Conservation (phyloP, 192 early-diverging fungal genomes). For the Paraglomus occultum region DNA sequence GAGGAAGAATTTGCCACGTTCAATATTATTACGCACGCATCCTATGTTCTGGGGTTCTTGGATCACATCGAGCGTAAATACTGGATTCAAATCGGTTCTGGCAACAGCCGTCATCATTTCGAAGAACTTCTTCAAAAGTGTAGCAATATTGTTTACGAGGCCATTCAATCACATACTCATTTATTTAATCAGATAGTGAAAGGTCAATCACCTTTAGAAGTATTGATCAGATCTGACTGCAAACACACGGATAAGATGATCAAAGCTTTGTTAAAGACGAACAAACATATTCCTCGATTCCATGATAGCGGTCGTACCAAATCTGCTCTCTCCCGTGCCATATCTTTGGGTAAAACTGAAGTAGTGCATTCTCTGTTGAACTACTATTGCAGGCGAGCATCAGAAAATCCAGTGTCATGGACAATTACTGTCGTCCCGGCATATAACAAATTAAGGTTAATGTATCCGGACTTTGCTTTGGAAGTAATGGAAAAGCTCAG, state of each 20-base stretch:
- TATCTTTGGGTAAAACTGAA: slow-evolving; percentile 11
- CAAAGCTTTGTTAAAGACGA: slow-evolving; percentile 1
- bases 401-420: slow-evolving; percentile 20
- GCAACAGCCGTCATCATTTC: not conserved
- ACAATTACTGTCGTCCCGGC: slow-evolving; percentile 13
- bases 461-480: slow-evolving; percentile 21
- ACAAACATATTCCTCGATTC: slow-evolving; percentile 18
- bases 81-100: slow-evolving; percentile 18
- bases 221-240: slow-evolving; percentile 13
- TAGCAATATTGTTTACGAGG: not conserved
- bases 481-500: slow-evolving; percentile 1
- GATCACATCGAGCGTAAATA: not conserved
- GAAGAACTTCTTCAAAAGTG: not conserved
- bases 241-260: slow-evolving; percentile 12
- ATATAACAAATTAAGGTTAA: not conserved
- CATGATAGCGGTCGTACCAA: slow-evolving; percentile 8
- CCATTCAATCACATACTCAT: not conserved
- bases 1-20: slow-evolving; percentile 10
- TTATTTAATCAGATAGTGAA: slow-evolving; percentile 12
- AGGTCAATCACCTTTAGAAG: slow-evolving; percentile 20
- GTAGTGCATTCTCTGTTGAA: slow-evolving; percentile 11
- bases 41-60: not conserved
- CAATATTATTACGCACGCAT: not conserved
- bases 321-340: slow-evolving; percentile 11
- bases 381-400: slow-evolving; percentile 4